A percentile compares a stretch with the other conserved stretches of the same genome.
Evolutionary conservation across 768 basidiomycete genomes (phyloP).

Genomic region (Boletus bicolor): DNA sequence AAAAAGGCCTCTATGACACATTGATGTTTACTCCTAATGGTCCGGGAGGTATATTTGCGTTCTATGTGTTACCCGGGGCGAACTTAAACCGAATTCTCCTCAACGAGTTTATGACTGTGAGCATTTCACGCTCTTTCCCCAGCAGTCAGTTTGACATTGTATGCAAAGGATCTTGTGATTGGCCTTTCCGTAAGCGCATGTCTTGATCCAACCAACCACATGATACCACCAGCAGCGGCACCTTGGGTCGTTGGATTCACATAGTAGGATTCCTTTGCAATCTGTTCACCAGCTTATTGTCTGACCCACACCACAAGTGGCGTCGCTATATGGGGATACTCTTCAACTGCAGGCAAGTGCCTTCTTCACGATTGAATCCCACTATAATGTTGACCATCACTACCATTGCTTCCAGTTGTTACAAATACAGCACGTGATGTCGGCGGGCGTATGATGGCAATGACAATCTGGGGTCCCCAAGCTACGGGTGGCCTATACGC

Average conservation of each 20-base stretch:
- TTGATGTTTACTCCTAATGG: conserved; percentile 37
- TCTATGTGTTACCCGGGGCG: conserved; percentile 33
- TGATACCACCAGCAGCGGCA: conserved; percentile 50
- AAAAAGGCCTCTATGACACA: conserved; percentile 26
- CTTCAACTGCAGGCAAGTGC: conserved; percentile 44
- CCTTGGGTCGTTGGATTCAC: conserved; percentile 56
- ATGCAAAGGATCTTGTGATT: conserved; percentile 16
- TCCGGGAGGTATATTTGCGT: conserved; percentile 37
- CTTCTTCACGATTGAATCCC: background rate
- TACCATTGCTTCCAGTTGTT: conserved; percentile 38
- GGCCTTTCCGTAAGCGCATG: conserved; percentile 25
- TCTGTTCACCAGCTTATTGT: background rate
- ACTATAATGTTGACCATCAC: background rate
- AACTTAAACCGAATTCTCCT: conserved; percentile 34
- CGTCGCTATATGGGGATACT: conserved; percentile 59
- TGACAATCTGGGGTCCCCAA: conserved; percentile 57
- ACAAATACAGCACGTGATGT: conserved; percentile 68
- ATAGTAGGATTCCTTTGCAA: conserved; percentile 43
- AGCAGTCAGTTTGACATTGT: background rate
- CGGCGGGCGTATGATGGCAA: conserved; percentile 54
- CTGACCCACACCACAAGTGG: conserved; percentile 36
- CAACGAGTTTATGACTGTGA: conserved; percentile 39
- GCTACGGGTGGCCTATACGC: conserved; percentile 56
- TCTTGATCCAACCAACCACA: conserved; percentile 47
- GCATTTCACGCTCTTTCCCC: background rate